Percentiles rank a stretch among this genome's conserved stretches.
These are phyloP conservation scores for Ophiostoma quercus DNA, from an alignment of 2,329 filamentous ascomycete genomes.

Conservation along the genomic window DNA sequence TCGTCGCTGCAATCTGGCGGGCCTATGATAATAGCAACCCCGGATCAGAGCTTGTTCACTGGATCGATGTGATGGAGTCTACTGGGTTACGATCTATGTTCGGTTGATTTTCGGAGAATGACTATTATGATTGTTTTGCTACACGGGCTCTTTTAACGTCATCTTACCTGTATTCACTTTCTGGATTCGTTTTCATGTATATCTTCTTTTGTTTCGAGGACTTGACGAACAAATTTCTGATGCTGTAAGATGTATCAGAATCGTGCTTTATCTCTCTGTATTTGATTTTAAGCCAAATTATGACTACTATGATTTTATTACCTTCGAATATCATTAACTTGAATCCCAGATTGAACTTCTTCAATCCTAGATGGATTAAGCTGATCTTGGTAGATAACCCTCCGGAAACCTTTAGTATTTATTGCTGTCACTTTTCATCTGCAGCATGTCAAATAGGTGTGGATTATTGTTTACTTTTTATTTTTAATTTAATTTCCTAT, in stretches of 20 bases:
- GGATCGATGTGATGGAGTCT: slow-evolving; percentile 11
- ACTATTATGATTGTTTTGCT: neutral
- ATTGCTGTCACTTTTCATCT: neutral
- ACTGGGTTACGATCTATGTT: slow-evolving; percentile 13
- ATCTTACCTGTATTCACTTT: neutral
- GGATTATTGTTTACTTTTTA: neutral
- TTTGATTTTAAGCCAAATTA: too few species aligned
- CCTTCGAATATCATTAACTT: too few species aligned
- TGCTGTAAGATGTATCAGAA: neutral
- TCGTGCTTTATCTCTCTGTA: neutral
- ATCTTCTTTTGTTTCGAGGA: neutral
- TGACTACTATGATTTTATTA: too few species aligned
- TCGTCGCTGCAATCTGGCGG: slow-evolving; percentile 3
- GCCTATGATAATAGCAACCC: neutral
- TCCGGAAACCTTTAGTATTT: too few species aligned
- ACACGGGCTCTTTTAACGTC: neutral
- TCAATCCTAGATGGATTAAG: too few species aligned
- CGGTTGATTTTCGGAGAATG: neutral
- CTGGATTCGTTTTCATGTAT: neutral
- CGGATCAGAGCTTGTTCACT: neutral
- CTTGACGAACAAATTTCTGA: neutral
- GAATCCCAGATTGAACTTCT: too few species aligned
- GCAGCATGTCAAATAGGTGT: neutral
- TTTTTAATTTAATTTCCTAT: neutral
- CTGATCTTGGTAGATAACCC: too few species aligned